Conservation (phyloP, 2,329 filamentous ascomycete species). For the Capronia epimyces region DNA sequence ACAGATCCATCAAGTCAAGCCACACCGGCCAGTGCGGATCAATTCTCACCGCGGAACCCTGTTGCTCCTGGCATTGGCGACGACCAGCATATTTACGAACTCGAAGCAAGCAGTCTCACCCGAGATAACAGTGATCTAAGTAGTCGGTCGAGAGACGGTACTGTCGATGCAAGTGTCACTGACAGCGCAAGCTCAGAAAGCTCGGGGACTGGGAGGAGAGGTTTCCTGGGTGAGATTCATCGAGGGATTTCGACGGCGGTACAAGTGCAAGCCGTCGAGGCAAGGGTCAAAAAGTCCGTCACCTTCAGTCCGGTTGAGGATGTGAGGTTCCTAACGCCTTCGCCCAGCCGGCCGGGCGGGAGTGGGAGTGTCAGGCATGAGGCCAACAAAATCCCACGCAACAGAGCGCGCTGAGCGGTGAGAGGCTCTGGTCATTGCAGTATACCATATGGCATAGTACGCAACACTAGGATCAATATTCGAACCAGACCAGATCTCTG, state of each 20-base stretch:
- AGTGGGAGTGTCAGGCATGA: not conserved
- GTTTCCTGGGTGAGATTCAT: not conserved
- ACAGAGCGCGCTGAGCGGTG: not conserved
- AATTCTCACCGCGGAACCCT: not conserved
- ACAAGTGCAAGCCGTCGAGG: slow-evolving; percentile 8
- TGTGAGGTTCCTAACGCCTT: slow-evolving; percentile 12
- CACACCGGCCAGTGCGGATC: not conserved
- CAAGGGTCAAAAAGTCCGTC: slow-evolving; percentile 11
- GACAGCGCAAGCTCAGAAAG: not conserved
- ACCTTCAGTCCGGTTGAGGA: slow-evolving; percentile 10
- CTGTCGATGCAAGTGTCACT: not conserved
- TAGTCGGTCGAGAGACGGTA: not conserved
- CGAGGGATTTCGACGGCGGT: slow-evolving; percentile 1
- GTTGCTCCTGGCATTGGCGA: slow-evolving; percentile 3
- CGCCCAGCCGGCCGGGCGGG: slow-evolving; percentile 1
- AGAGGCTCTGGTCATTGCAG: no score
- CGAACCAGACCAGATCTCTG: no score
- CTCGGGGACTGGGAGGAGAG: not conserved
- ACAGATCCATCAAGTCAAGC: not conserved
- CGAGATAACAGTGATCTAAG: not conserved
- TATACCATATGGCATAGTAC: not conserved
- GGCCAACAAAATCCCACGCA: not conserved
- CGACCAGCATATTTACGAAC: slow-evolving; percentile 2
- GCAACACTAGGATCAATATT: not conserved
- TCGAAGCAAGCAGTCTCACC: not conserved